These are phyloP conservation scores for Hydrangea macrophylla DNA, from an alignment of 148 eudicot species.

Conservation along the genomic window DNA sequence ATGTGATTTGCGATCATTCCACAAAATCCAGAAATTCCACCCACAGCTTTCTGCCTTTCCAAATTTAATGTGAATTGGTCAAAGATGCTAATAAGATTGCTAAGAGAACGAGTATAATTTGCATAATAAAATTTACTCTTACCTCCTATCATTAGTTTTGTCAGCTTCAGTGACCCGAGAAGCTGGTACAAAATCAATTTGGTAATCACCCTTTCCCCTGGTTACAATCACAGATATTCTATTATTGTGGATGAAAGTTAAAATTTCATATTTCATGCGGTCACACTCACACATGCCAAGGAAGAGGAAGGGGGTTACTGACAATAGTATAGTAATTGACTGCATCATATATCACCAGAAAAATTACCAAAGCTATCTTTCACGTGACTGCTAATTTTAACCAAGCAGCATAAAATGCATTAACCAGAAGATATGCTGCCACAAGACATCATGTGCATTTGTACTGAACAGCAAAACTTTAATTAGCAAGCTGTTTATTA, in stretches of 20 bases:
- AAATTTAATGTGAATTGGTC: too few species aligned
- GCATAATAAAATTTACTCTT: constrained; percentile 6
- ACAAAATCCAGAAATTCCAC: neutral
- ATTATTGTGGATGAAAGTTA: constrained; percentile 2
- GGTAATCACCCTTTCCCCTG: constrained; percentile 88
- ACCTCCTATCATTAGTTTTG: constrained; percentile 76
- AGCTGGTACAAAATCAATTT: constrained; percentile 87
- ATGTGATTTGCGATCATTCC: neutral
- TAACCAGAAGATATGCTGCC: neutral
- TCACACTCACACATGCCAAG: neutral
- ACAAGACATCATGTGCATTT: too few species aligned
- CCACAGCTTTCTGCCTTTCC: neutral
- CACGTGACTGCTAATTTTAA: neutral
- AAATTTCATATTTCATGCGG: neutral
- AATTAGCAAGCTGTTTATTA: too few species aligned
- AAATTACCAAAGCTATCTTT: neutral
- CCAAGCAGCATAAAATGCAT: neutral
- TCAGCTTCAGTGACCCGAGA: constrained; percentile 91
- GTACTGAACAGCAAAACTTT: too few species aligned
- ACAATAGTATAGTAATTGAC: neutral
- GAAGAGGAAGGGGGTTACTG: too few species aligned
- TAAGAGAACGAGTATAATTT: too few species aligned
- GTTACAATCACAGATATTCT: constrained; percentile 12
- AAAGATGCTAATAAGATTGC: too few species aligned
- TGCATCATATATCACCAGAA: neutral